Percentiles rank a stretch among this genome's conserved stretches.
Conservation (phyloP, 2,329 filamentous ascomycete species). For the Diaporthe nobilis region DNA sequence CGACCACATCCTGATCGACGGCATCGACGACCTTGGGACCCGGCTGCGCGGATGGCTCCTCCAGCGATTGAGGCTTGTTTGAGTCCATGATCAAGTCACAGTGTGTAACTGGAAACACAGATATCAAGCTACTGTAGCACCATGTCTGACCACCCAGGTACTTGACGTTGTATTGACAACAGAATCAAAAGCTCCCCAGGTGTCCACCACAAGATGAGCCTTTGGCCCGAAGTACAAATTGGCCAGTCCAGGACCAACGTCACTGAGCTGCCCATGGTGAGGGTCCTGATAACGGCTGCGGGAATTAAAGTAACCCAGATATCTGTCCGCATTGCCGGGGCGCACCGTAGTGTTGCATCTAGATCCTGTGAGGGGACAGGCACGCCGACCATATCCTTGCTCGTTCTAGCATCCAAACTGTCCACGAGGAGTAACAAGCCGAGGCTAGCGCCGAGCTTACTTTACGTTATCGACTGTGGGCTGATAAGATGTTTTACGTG, state of each 20-base stretch:
- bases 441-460: conserved; percentile 13
- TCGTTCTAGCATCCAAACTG: not conserved
- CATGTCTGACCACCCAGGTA: not conserved
- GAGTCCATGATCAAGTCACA: not conserved
- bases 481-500: conserved; percentile 1
- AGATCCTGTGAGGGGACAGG: conserved; percentile 2
- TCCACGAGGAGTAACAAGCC: not conserved
- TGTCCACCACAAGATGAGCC: not conserved
- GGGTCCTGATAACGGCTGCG: conserved; percentile 16
- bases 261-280: not conserved
- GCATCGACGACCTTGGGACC: not conserved
- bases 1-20: conserved; percentile 42
- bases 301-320: not conserved
- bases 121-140: not conserved
- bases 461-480: not conserved
- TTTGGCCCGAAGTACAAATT: not conserved
- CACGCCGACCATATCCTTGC: conserved; percentile 4
- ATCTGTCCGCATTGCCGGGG: not conserved
- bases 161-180: not conserved
- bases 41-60: conserved; percentile 3
- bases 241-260: not conserved
- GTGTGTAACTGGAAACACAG: not conserved
- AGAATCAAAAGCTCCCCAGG: too few species aligned
- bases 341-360: conserved; percentile 18
- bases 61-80: not conserved